Evolutionary conservation across 2,329 filamentous ascomycete genomes (phyloP), one percentile per base, ranked within the genome.

Genomic region (Fusarium sp.): DNA sequence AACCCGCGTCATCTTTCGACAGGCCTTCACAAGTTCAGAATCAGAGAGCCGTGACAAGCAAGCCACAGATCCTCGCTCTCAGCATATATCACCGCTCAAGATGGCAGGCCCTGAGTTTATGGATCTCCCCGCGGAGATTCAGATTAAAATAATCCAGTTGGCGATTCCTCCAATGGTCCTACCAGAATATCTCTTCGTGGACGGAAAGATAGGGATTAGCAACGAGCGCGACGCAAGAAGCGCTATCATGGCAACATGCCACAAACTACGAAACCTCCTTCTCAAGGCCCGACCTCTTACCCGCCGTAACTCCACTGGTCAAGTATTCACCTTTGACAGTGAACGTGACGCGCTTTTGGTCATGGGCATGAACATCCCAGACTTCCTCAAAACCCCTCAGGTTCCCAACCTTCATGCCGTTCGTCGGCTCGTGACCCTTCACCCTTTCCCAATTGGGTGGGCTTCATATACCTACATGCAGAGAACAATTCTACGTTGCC

Each of bases 401-500:
- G 2, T 18, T 1, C 48, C 48, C 0, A 13, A 17, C 2, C 24
- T 22, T 22, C 33, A 22, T 22, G 9, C 9, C 24, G 20, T 54
- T 20, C 49, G 33, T 22, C 33, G 49, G 14, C 18, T 54, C 14
- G 7, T 54, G 5, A 9, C 18, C 2, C 10, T 17, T 15, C 35
- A 12, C 6, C 10, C 4, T 7, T 22, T 15, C 26, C 24, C 47
- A 13, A 22, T 41, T 11, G 38, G 20, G 2, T 41, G 38, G 38
- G 20, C 13, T 9, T 41, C 5, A 14, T 35, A 15, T 9, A 35
- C 33, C 6, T 2, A 2, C 33, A 9, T 22, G 13, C 12, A 41
- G 7, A 41, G 20, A 22, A 1, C 0, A 14, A 0, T 41, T 14
- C 11, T n/a, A 5, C 39, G n/a, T n/a, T 6, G 7, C n/a, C 2